Base-by-base conservation (phyloP, 345 rosid genomes). In the Odontarrhena argentea region DNA sequence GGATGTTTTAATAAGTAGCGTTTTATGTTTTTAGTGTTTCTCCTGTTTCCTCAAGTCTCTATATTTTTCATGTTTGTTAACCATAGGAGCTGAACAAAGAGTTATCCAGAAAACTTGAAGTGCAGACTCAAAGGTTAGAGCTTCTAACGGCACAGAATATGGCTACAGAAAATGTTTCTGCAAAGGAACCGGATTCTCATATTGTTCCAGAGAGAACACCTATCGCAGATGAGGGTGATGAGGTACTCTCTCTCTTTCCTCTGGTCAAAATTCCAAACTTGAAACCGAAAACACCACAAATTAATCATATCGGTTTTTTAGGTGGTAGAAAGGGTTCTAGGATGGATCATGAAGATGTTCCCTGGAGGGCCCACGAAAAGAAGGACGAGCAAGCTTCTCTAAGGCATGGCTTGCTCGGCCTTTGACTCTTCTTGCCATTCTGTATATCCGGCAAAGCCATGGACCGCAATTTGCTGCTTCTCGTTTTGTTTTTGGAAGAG, bases 291-390 rank as follows among this genome's bases (percentile, higher is more conserved):
- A 43, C 52, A 12, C 25, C 4, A 67, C 22, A 49, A 55, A 14
- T 12, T 49, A 69, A 63, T 44, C 7, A 48, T 8, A 12, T 35
- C 8, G 55, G 55, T 48, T 37, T 2, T 57, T 35, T 64, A 95
- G 99, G 99, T 95, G 56, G 99, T 95, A 57, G 99, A 95, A 77
- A 87, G 97, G 80, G 98, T 95, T 25, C 77, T 95, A 71, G 99
- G 96, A 48, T 95, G 98, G 99, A 91, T 95, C 51, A 91, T 95
- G 96, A 91, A 87, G 80, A 87, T 91, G 64, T 95, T 95, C 67
- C 99, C 98, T 1, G 96, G 98, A 60, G 99, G 98, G 12, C 87
- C 96, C 3, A 70, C 98, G 14, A 87, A 78, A 77, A 78, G 93
- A 68, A 80, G 98, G 76, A 80, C 87, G 59, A 86, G 93, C 90